These are phyloP conservation scores for Acanthamoeba rhysodes DNA, from an alignment of 208 protist genomes.

Conservation along the genomic window DNA sequence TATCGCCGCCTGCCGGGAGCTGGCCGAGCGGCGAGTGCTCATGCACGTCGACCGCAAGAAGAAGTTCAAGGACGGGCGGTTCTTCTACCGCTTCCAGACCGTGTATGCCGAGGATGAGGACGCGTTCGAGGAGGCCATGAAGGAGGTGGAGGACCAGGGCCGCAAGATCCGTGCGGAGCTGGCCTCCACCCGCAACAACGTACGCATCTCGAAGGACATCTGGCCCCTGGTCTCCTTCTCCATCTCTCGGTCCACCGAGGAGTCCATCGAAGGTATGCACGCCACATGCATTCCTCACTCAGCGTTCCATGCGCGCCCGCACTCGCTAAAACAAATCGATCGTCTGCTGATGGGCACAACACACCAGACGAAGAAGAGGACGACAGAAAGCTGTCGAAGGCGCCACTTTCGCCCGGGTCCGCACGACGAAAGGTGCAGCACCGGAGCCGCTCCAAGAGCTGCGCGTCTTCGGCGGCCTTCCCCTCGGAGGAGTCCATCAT, in stretches of 20 bases:
- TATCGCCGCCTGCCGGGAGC: neutral
- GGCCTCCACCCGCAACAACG: conserved; percentile 29
- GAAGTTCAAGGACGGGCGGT: conserved; percentile 24
- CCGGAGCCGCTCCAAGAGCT: conserved; percentile 2
- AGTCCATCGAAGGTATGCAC: conserved; percentile 22
- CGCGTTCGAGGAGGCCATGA: conserved; percentile 41
- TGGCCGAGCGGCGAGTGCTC: conserved; percentile 33
- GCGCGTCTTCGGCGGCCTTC: neutral
- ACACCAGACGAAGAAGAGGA: neutral
- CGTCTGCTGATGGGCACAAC: too few relatives aligned
- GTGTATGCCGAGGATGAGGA: conserved; percentile 24
- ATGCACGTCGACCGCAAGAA: conserved; percentile 38
- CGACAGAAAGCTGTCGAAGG: neutral
- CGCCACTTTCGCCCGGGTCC: neutral
- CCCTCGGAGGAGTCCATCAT: conserved; percentile 1
- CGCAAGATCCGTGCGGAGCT: conserved; percentile 30
- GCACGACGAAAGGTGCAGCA: neutral
- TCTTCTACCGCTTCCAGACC: conserved; percentile 37
- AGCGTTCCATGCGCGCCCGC: neutral
- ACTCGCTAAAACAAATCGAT: neutral
- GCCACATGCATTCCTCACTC: neutral
- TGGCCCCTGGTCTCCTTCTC: conserved; percentile 23
- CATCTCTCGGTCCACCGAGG: conserved; percentile 14
- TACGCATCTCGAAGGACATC: neutral
- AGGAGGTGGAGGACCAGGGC: conserved; percentile 38